A percentile compares a stretch with the other conserved stretches of the same genome.
phyloP scores from a whole-genome alignment of 2,329 filamentous ascomycete species.

The Exophiala lecanii-corni region DNA sequence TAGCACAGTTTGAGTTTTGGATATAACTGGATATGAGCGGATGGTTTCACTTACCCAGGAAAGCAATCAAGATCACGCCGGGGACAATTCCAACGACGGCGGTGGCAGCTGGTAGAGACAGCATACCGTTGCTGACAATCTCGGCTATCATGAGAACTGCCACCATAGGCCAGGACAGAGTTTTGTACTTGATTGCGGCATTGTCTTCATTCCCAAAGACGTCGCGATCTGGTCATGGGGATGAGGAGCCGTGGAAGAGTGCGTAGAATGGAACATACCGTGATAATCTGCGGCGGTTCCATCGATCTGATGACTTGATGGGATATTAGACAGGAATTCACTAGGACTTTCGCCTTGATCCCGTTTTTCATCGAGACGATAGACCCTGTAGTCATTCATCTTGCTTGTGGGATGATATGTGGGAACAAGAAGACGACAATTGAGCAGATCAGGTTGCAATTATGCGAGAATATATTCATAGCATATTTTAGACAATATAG shows the following conservation, averaged over 20 bases:
- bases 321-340: conserved; percentile 8
- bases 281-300: conserved; percentile 13
- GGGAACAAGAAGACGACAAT: too few species aligned
- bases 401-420: too few species aligned
- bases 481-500: too few species aligned
- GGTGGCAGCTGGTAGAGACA: conserved; percentile 49
- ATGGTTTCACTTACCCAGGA: conserved; percentile 43
- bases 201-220: conserved; percentile 40
- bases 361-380: too few species aligned
- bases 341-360: too few species aligned
- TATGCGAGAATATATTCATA: too few species aligned
- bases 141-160: conserved; percentile 54
- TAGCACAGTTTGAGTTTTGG: too few species aligned
- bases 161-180: conserved; percentile 49
- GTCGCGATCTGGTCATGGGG: conserved; percentile 29
- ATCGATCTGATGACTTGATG: not conserved
- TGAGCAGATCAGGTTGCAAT: too few species aligned
- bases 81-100: conserved; percentile 51
- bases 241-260: too few species aligned
- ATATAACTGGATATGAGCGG: too few species aligned
- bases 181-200: conserved; percentile 50
- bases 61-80: conserved; percentile 48
- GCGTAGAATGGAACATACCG: too few species aligned
- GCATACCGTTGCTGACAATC: conserved; percentile 52
- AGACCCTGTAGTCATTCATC: not conserved